Conservation (phyloP, 129 eudicot genomes). For the Gnaphalium uliginosum region DNA sequence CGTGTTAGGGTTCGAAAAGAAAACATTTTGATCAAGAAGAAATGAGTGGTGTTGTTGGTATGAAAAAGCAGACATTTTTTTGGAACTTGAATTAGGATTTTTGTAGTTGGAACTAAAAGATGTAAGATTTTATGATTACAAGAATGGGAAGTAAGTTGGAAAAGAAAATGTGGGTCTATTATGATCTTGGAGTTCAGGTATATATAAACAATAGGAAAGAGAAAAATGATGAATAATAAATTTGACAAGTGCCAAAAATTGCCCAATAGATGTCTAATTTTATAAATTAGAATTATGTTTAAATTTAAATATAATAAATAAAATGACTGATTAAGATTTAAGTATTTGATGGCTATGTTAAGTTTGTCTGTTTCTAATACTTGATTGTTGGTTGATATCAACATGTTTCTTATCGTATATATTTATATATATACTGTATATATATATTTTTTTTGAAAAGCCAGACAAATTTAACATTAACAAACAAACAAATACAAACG, state of each 20-base stretch:
- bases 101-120: constrained; percentile 21
- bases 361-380: not conserved
- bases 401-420: not conserved
- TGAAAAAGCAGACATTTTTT: constrained; percentile 62
- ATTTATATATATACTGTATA: no score
- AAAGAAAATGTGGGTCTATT: constrained; percentile 32
- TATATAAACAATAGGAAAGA: constrained; percentile 34
- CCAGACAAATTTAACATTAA: no score
- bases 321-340: not conserved
- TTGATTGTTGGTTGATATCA: not conserved
- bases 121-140: constrained; percentile 25
- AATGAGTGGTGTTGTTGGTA: constrained; percentile 24
- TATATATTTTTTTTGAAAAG: no score
- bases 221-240: not conserved
- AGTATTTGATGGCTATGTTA: not conserved
- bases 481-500: no score
- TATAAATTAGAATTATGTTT: not conserved
- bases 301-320: no score
- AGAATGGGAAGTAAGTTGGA: constrained; percentile 22
- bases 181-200: constrained; percentile 26
- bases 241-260: constrained; percentile 24
- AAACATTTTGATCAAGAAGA: constrained; percentile 37
- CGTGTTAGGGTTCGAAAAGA: constrained; percentile 36
- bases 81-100: not conserved
- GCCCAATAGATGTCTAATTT: not conserved